Conservation (phyloP, 371 early-diverging fungal species). For the Fennellomyces sp. region DNA sequence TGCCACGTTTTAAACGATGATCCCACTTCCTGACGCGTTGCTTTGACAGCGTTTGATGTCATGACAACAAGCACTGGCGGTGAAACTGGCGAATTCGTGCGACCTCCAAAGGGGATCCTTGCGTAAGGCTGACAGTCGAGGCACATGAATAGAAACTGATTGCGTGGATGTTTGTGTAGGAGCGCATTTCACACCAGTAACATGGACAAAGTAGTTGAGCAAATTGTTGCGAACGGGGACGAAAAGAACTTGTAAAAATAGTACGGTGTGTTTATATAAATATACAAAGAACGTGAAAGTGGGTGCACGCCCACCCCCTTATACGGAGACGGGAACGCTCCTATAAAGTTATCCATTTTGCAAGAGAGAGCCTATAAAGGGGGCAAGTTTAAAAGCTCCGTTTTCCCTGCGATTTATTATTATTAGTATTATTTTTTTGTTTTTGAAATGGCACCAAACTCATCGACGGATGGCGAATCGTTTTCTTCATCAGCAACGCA, state of each 20-base stretch:
- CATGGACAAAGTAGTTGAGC: slow-evolving; percentile 20
- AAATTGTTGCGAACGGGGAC: slow-evolving; percentile 21
- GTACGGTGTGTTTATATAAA: background rate
- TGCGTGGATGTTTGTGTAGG: slow-evolving; percentile 7
- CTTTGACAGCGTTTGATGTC: slow-evolving; percentile 28
- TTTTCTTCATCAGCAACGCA: slow-evolving; percentile 8
- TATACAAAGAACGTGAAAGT: background rate
- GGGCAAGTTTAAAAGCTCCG: too few species aligned
- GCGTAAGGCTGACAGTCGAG: slow-evolving; percentile 14
- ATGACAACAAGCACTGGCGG: slow-evolving; percentile 16
- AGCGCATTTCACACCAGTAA: slow-evolving; percentile 27
- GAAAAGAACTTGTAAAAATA: slow-evolving; percentile 24
- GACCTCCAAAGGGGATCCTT: slow-evolving; percentile 27
- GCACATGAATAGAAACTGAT: background rate
- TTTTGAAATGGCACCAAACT: background rate
- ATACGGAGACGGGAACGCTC: too few species aligned
- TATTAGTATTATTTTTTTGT: slow-evolving; percentile 13
- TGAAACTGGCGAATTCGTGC: slow-evolving; percentile 20
- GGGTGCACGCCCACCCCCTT: background rate
- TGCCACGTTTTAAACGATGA: background rate
- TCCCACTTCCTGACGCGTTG: too few species aligned
- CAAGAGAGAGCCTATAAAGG: too few species aligned
- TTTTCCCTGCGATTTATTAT: slow-evolving; percentile 1
- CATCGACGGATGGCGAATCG: slow-evolving; percentile 2
- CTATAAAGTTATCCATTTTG: too few species aligned